A percentile compares a stretch with the other conserved stretches of the same genome.
phyloP scores from a whole-genome alignment of 257 asterid species.

The Solanum peruvianum region DNA sequence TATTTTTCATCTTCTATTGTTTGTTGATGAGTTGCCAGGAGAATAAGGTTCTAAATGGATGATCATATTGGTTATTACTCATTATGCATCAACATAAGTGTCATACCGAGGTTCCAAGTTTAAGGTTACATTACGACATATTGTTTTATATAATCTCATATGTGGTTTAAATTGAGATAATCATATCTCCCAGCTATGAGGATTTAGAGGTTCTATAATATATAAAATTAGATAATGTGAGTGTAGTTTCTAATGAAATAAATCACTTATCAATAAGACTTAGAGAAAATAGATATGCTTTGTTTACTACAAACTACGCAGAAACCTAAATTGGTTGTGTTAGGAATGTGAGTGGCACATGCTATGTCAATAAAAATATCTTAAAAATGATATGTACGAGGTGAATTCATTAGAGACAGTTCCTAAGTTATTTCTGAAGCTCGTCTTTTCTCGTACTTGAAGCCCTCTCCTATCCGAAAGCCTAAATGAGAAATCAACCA shows the following conservation, averaged over 20 bases:
- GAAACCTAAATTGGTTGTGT: neutral
- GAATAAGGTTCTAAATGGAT: neutral
- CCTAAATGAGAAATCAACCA: neutral
- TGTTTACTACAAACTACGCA: neutral
- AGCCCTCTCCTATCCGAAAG: neutral
- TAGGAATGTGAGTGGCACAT: neutral
- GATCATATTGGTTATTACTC: neutral
- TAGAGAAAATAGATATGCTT: neutral
- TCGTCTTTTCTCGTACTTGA: neutral
- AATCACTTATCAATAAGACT: neutral
- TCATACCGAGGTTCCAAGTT: neutral
- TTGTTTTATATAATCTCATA: neutral
- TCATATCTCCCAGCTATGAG: neutral
- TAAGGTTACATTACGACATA: neutral
- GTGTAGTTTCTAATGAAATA: neutral
- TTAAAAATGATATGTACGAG: neutral
- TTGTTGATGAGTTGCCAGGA: neutral
- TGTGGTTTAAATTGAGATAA: neutral
- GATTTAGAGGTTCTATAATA: no score
- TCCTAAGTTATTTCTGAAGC: neutral
- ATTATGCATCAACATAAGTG: neutral
- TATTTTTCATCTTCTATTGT: no score
- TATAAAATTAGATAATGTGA: neutral
- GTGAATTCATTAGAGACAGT: neutral
- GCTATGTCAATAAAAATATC: no score